Evolutionary conservation across 1,284 basidiomycete genomes (phyloP).

Genomic region (Cerrena zonata): DNA sequence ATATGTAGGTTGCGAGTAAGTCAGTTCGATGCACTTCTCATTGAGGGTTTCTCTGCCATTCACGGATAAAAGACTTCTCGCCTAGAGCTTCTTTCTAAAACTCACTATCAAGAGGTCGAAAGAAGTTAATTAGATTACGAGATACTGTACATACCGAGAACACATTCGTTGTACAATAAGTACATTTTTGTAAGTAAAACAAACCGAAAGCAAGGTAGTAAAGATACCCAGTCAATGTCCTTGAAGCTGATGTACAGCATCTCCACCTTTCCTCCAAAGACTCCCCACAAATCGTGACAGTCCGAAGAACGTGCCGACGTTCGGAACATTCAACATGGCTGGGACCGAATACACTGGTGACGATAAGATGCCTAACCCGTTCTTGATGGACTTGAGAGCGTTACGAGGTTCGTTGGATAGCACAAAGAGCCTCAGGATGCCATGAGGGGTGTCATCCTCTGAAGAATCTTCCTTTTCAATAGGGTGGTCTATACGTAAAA

Average conservation of each 20-base stretch:
- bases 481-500: not conserved
- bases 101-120: too few relatives aligned
- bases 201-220: not conserved
- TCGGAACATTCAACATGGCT: conserved; percentile 6
- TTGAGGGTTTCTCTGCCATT: too few relatives aligned
- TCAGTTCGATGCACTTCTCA: too few relatives aligned
- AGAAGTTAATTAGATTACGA: too few relatives aligned
- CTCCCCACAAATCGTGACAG: conserved; percentile 11
- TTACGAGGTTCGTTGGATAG: conserved; percentile 2
- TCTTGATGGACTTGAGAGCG: conserved; percentile 2
- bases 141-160: too few relatives aligned
- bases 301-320: conserved; percentile 4
- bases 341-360: conserved; percentile 1
- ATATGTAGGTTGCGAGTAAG: too few relatives aligned
- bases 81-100: too few relatives aligned
- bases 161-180: too few relatives aligned
- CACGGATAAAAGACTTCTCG: too few relatives aligned
- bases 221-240: not conserved
- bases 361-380: conserved; percentile 9
- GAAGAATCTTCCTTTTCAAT: not conserved
- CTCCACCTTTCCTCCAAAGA: conserved; percentile 9
- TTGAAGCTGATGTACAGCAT: conserved; percentile 1
- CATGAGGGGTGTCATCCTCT: conserved; percentile 3
- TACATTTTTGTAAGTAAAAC: not conserved
- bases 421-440: conserved; percentile 10